phyloP scores from a whole-genome alignment of 2,329 filamentous ascomycete genomes.

The Aspergillus sergii region DNA sequence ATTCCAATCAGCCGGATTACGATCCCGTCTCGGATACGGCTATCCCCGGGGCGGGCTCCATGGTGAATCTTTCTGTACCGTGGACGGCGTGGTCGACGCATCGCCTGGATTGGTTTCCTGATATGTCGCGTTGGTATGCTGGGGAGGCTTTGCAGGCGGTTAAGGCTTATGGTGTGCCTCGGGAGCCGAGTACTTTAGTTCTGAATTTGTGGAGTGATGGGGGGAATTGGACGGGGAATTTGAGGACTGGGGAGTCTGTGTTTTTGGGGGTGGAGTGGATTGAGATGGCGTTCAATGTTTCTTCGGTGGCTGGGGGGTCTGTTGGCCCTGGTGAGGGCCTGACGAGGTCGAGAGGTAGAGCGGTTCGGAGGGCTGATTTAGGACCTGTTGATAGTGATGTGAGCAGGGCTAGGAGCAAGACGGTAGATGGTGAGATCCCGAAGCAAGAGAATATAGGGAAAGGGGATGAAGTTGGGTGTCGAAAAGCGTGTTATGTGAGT shows the following conservation, averaged over 20 bases:
- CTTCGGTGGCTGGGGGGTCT: conserved; percentile 10
- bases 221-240: conserved; percentile 45
- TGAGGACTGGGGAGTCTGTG: conserved; percentile 40
- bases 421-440: neutral
- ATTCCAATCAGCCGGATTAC: conserved; percentile 48
- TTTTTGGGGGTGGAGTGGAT: conserved; percentile 46
- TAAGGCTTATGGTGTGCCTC: conserved; percentile 41
- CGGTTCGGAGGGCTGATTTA: neutral
- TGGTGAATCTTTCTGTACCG: conserved; percentile 32
- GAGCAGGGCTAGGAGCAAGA: neutral
- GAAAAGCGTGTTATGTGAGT: neutral
- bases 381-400: neutral
- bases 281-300: conserved; percentile 44
- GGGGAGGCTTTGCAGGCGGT: conserved; percentile 32
- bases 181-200: conserved; percentile 39
- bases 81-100: conserved; percentile 47
- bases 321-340: neutral
- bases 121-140: conserved; percentile 41
- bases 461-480: neutral
- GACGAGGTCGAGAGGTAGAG: neutral
- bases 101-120: conserved; percentile 44
- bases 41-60: conserved; percentile 37
- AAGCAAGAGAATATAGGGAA: neutral
- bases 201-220: conserved; percentile 50
- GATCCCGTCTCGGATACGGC: conserved; percentile 34